Evolutionary conservation across 2,329 filamentous ascomycete species (phyloP), one percentile per base, ranked within the genome.

Genomic region (Stagonosporopsis vannaccii): DNA sequence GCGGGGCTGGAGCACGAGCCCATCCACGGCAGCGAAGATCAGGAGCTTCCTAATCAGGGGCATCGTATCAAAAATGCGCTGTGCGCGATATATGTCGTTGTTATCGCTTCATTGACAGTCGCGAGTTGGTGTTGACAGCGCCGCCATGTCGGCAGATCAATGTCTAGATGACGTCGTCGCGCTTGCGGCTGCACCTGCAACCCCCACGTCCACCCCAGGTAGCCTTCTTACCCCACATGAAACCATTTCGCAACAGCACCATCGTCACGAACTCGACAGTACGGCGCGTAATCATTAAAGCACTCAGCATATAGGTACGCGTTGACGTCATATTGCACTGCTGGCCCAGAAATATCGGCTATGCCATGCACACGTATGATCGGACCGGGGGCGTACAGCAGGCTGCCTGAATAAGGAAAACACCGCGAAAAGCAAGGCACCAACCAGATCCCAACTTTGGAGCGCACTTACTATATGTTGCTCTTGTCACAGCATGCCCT

Each of bases 1-100:
- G 68, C 86, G 74, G 65, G 80, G 72, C 69, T 95, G 91, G 40
- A 97, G 83, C 61, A 96, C 81, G 48, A 97, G 82, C 54, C 92
- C 92, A 70, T 97, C 92, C 50, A 89, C 85, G 23, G 91, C 87
- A 51, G 92, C 91, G 76, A 89, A 89, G 65, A 97, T 86, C 62
- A 92, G 74, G 51, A 96, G 79, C 78, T 95, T 96, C 73, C 90
- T 89, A 56, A 90, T 87, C 58, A 96, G 80, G 52, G 91, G 88
- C 92, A 96, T 95, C 4, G 28, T 45, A 5, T 11, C 19, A 20
- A n/a, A 13, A 2, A 25, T 12, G 47, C 47, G 41, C 42, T 42
- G 17, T 47, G 43, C 36, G 47, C 53, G 26, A 28, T 20, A 20
- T 13, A 12, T 8, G 33, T 25, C 6, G 42, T 46, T 19, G 37